Conservation (phyloP, 2,329 filamentous ascomycete species). For the Lasiodiplodia theobromae region DNA sequence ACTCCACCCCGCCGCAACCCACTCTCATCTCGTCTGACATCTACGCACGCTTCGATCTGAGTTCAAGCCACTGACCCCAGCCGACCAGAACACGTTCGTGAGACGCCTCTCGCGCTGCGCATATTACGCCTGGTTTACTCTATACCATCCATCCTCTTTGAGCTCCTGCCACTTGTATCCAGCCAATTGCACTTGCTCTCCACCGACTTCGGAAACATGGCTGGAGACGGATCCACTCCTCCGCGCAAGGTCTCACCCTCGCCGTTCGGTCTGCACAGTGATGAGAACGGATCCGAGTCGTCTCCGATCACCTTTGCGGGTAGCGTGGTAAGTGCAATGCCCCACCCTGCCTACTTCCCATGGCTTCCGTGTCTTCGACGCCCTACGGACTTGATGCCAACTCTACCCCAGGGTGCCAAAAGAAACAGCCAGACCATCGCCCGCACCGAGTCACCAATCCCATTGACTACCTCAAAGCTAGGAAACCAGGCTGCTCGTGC, state of each 20-base stretch:
- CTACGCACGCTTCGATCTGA: conserved; percentile 25
- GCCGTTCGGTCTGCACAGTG: conserved; percentile 40
- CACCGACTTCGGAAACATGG: conserved; percentile 43
- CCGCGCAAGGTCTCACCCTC: conserved; percentile 44
- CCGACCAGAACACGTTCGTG: conserved; percentile 15
- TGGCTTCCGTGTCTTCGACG: conserved; percentile 33
- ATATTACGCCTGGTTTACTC: conserved; percentile 31
- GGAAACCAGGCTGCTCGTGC: conserved; percentile 36
- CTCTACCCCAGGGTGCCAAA: conserved; percentile 44
- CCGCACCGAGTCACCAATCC: conserved; percentile 35
- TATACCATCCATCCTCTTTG: conserved; percentile 41
- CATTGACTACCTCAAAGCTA: conserved; percentile 47
- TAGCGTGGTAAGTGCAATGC: conserved; percentile 40
- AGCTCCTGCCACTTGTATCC: neutral
- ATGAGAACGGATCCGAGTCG: conserved; percentile 43
- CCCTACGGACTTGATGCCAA: conserved; percentile 9
- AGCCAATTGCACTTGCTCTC: neutral
- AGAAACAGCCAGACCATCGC: conserved; percentile 34
- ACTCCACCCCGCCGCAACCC: conserved; percentile 14
- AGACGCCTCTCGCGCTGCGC: conserved; percentile 10
- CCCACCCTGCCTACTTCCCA: conserved; percentile 32
- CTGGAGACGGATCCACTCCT: conserved; percentile 51
- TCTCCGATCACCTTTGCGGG: conserved; percentile 44
- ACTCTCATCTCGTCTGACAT: conserved; percentile 27
- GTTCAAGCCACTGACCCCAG: conserved; percentile 12